Evolutionary conservation across 495 filamentous ascomycete species (phyloP).

Genomic region (Extremus antarcticus): DNA sequence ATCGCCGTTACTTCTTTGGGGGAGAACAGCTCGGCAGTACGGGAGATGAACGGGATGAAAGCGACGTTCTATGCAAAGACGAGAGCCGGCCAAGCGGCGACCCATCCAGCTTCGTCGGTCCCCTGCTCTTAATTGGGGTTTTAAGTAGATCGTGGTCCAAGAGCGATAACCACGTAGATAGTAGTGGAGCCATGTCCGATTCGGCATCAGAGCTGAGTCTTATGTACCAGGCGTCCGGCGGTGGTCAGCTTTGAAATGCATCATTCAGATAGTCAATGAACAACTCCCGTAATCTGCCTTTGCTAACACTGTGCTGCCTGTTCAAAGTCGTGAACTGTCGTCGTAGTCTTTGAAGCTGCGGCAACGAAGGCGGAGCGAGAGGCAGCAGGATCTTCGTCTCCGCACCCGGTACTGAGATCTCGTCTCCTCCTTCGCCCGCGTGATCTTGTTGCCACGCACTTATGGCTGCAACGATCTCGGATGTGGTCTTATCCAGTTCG

Average conservation of each 20-base stretch:
- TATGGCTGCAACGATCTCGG: slow-evolving; percentile 67
- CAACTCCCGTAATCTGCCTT: slow-evolving; percentile 49
- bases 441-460: slow-evolving; percentile 60
- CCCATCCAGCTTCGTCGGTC: no score
- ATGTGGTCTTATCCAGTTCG: slow-evolving; percentile 71
- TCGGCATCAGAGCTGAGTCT: no score
- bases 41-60: no score
- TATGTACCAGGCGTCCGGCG: no score
- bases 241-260: slow-evolving; percentile 31
- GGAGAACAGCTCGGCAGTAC: no score
- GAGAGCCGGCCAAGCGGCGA: no score
- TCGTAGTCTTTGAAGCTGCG: slow-evolving; percentile 70
- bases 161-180: no score
- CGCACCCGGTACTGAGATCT: slow-evolving; percentile 34
- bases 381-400: slow-evolving; percentile 25
- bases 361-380: slow-evolving; percentile 41
- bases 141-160: no score
- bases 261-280: slow-evolving; percentile 71
- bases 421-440: slow-evolving; percentile 46
- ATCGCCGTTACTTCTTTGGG: no score
- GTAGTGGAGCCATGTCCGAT: no score
- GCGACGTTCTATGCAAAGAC: no score
- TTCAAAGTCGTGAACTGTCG: slow-evolving; percentile 82
- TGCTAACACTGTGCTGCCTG: slow-evolving; percentile 42
- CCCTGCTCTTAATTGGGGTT: no score